Evolutionary conservation across 2,329 filamentous ascomycete genomes (phyloP), one percentile per base, ranked within the genome.

Genomic region (Rhynchosporium secalis): DNA sequence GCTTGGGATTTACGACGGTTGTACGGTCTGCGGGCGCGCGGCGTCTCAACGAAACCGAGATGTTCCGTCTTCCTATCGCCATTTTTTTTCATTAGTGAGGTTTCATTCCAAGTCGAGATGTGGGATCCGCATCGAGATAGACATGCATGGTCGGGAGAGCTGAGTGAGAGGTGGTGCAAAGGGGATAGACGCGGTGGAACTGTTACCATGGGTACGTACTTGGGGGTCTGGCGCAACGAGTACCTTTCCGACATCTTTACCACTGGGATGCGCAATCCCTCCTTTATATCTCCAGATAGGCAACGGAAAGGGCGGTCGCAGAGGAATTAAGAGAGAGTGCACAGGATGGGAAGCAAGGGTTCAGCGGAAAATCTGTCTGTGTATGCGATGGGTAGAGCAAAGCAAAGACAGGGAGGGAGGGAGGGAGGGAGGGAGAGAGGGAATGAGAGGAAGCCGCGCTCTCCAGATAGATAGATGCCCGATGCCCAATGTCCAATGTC

Each of bases 31-130:
- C 79, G 78, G 61, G 75, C 73, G 62, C 77, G 75, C 59, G 81
- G 81, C 13, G 81, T 83, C 66, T 83, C 78, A 54, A 83, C 78
- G 68, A 79, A 83, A 55, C 79, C 80, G 48, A 78, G 77, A 61
- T 79, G 78, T 58, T 79, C 76, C 58, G 78, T 76, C 74, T 83
- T 83, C 72, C 82, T 85, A 51, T 56, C 13, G 13, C 36, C 58
- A 55, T 40, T 9, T 54, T n/a, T n/a, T 40, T 9, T 69, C 45
- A 40, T 28, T 29, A 29, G 49, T 45, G 40, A 40, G 33, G 33
- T 36, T 36, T 36, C 33, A 36, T 36, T 36, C 33, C 33, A 36
- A 10, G 9, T 36, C 33, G 6, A 36, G 20, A 20, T 20, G 20
- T 20, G 20, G 20, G 20, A 20, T 20, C 20, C 20, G 20, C 5